Conservation (phyloP, 2,329 filamentous ascomycete species). For the Cladosporium oxysporum region DNA sequence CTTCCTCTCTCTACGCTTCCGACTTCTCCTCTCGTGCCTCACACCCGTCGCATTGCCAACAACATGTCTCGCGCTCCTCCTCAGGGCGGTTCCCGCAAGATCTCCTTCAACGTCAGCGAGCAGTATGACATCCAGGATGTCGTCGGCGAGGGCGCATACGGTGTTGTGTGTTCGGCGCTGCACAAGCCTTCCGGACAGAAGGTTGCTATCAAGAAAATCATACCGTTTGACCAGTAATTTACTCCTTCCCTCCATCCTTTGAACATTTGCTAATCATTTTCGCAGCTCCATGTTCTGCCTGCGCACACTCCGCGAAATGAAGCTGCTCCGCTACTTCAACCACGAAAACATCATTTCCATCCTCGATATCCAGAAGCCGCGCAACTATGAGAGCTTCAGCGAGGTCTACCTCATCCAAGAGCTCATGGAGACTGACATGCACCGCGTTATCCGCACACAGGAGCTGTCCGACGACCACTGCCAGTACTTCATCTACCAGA, state of each 20-base stretch:
- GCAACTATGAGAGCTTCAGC: conserved; percentile 93
- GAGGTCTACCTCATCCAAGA: conserved; percentile 99
- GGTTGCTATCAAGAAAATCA: conserved; percentile 99
- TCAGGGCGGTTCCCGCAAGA: conserved; percentile 72
- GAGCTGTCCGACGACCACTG: conserved; percentile 98
- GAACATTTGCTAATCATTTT: background rate
- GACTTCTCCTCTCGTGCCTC: background rate
- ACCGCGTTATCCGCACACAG: conserved; percentile 96
- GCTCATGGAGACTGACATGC: conserved; percentile 99
- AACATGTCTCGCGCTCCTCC: conserved; percentile 30
- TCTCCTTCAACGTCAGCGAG: conserved; percentile 99
- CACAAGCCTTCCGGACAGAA: conserved; percentile 98
- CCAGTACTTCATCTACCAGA: conserved; percentile 99
- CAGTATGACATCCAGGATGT: conserved; percentile 99
- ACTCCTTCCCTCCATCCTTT: background rate
- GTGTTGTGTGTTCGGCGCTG: conserved; percentile 95
- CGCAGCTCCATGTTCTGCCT: conserved; percentile 42
- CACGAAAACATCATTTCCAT: conserved; percentile 99
- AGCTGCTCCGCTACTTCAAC: conserved; percentile 97
- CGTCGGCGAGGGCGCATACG: conserved; percentile 96
- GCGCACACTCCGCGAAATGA: conserved; percentile 97
- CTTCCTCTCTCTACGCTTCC: background rate
- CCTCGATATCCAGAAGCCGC: conserved; percentile 96
- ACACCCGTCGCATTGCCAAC: conserved; percentile 15
- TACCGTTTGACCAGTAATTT: conserved; percentile 67